Base-by-base conservation (phyloP, 2,329 filamentous ascomycete genomes). In the Microascus cirrosus region DNA sequence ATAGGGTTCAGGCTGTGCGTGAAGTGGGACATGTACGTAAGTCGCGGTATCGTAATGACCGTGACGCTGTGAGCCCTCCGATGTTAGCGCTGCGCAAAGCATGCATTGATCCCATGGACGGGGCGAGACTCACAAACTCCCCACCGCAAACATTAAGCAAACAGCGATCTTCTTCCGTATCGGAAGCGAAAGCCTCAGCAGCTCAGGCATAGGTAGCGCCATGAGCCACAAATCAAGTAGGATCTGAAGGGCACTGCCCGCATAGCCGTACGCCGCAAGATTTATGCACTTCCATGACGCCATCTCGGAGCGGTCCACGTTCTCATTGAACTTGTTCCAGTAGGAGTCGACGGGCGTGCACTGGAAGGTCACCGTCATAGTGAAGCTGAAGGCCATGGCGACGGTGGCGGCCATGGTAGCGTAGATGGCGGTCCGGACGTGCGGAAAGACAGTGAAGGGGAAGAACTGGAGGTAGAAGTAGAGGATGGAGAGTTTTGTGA, bases 221-320 rank as follows among this genome's bases (percentile, higher is more conserved):
- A 88, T 72, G 35, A 88, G 81, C 45, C 82, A 79, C 36, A 87
- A 69, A 61, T 88, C 85, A 20, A 85, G 86, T 57, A 85, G 80
- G 61, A 88, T 84, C 69, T 87, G 87, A 56, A 87, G 75, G 0
- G 83, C 84, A 1, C 84, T 82, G 1, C 83, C 86, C 6, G 83
- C 82, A 11, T 86, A 80, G 63, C 86, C 85, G 39, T 87, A 74
- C 1, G 81, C 84, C 58, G 85, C 74, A 45, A 84, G 81, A 65
- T 86, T 78, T 54, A 77, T 81, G 65, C 85, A 87, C 36, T 70
- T 71, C 5, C 63, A 51, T 4, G 45, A 51, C n/a, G 18, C 18
- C 13, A 15, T 15, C 18, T 51, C 45, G 18, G 45, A 3, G 3
- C 4, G 10, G 18, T 11, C 13, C 11, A 51, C 20, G 45, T 5